These are phyloP conservation scores for Kernera saxatilis DNA, from an alignment of 345 rosid species.

Conservation along the genomic window DNA sequence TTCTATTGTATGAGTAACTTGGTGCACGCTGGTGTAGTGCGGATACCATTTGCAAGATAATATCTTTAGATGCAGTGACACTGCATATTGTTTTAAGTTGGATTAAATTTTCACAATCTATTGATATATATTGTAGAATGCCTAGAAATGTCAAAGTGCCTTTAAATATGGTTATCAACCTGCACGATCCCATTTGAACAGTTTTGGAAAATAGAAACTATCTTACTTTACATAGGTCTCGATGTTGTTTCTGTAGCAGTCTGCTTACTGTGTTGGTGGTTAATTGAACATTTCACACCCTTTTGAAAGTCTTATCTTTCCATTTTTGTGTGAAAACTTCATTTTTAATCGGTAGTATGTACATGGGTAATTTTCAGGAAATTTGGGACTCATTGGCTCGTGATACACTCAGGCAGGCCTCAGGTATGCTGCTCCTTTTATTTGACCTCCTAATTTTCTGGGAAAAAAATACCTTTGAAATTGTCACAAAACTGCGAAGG, in stretches of 20 bases:
- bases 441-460: not conserved
- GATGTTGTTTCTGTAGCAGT: not conserved
- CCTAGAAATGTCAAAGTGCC: not conserved
- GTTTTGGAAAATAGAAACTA: not conserved
- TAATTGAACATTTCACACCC: not conserved
- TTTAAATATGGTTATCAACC: not conserved
- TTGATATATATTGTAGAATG: not conserved
- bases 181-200: not conserved
- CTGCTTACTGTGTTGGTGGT: not conserved
- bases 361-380: conserved; percentile 36
- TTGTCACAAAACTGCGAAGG: not conserved
- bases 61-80: not conserved
- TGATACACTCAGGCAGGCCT: conserved; percentile 76
- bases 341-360: not conserved
- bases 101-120: not conserved
- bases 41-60: not conserved
- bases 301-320: not conserved
- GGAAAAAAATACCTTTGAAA: not conserved
- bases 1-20: not conserved
- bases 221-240: not conserved
- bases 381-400: conserved; percentile 88
- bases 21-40: not conserved
- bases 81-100: not conserved
- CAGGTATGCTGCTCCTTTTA: conserved; percentile 50
- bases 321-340: not conserved